These are phyloP conservation scores for Aspergillus unguis DNA, from an alignment of 2,329 filamentous ascomycete genomes.

Conservation along the genomic window DNA sequence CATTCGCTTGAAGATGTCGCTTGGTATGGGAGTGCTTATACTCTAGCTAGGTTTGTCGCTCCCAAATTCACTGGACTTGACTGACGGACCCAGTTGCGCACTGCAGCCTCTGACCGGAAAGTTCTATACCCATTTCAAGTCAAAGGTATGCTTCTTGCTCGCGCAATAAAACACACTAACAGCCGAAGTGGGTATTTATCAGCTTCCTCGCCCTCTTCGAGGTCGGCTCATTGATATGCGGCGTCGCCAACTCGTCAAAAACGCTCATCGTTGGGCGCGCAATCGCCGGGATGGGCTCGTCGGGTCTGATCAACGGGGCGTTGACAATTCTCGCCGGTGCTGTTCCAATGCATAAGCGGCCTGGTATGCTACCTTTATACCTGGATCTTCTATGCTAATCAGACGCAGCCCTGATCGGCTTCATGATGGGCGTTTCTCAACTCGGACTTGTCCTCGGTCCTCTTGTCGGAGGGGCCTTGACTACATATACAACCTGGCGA, in stretches of 20 bases:
- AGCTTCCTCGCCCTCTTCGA: conserved; percentile 4
- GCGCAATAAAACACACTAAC: too few species aligned
- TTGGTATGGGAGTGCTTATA: conserved; percentile 7
- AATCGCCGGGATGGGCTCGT: neutral
- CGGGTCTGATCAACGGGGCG: conserved; percentile 4
- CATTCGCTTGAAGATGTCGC: conserved; percentile 6
- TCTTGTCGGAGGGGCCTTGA: conserved; percentile 4
- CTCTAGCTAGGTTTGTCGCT: neutral
- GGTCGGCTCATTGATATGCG: conserved; percentile 5
- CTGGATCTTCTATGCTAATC: too few species aligned
- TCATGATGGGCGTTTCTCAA: conserved; percentile 1
- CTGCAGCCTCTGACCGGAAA: conserved; percentile 4
- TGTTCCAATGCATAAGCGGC: neutral
- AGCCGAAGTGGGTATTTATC: neutral
- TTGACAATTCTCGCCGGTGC: neutral
- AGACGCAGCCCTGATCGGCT: neutral
- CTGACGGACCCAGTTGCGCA: neutral
- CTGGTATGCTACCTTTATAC: neutral
- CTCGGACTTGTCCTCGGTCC: conserved; percentile 2
- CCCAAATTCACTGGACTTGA: too few species aligned
- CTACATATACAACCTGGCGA: conserved; percentile 4
- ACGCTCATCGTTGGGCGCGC: conserved; percentile 8
- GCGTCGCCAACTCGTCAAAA: neutral
- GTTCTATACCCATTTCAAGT: neutral
- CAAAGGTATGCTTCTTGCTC: neutral